Percentiles rank a stretch among this genome's conserved stretches.
Evolutionary conservation across 2,329 filamentous ascomycete genomes (phyloP).

Genomic region (Hypomyces rosellus): DNA sequence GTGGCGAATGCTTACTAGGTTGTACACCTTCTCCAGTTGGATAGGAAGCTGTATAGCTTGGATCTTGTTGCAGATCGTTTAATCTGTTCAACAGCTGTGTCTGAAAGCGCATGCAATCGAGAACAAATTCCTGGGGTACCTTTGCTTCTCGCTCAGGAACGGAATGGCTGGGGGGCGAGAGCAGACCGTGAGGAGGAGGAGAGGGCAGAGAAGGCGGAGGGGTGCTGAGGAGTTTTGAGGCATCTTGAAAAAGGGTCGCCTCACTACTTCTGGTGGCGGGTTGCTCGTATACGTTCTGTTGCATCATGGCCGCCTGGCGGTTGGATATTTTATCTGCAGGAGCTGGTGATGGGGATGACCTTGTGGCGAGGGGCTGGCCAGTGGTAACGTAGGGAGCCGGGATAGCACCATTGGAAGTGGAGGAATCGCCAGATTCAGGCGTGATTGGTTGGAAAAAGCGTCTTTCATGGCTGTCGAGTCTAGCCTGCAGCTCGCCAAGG

Average conservation of each 20-base stretch:
- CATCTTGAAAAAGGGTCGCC: constrained; percentile 11
- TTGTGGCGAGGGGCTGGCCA: background rate
- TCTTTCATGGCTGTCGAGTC: constrained; percentile 23
- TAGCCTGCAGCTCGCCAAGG: constrained; percentile 24
- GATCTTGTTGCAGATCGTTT: constrained; percentile 15
- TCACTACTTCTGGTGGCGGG: constrained; percentile 7
- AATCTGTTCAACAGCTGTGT: constrained; percentile 18
- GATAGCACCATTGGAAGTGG: background rate
- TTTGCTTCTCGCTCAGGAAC: constrained; percentile 10
- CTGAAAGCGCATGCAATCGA: constrained; percentile 22
- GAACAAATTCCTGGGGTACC: constrained; percentile 17
- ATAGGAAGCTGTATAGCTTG: constrained; percentile 5
- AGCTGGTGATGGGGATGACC: constrained; percentile 11
- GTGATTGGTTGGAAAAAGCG: constrained; percentile 9
- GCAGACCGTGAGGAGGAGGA: constrained; percentile 12
- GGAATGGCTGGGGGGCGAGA: constrained; percentile 14
- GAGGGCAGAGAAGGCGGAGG: constrained; percentile 15
- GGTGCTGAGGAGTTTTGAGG: constrained; percentile 14
- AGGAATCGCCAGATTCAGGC: background rate
- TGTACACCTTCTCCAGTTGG: constrained; percentile 2
- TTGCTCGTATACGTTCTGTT: constrained; percentile 14
- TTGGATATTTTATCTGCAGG: constrained; percentile 4
- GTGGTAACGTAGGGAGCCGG: constrained; percentile 1
- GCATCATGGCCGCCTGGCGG: constrained; percentile 8
- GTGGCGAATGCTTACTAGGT: constrained; percentile 1